Conservation (phyloP, 2,329 filamentous ascomycete species). For the Xylaria sp. region DNA sequence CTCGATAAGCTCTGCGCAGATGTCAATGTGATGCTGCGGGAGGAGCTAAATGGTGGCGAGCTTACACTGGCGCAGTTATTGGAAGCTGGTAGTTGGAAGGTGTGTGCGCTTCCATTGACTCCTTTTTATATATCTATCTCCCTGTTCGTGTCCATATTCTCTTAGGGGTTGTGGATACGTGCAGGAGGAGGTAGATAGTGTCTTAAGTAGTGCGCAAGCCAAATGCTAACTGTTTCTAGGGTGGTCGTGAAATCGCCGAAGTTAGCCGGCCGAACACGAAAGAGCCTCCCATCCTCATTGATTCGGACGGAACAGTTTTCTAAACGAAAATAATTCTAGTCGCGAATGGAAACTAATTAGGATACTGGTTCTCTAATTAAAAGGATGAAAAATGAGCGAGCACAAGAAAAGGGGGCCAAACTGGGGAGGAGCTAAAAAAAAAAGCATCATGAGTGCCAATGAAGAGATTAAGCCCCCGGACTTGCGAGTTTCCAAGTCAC, state of each 20-base stretch:
- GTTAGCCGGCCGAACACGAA: conserved; percentile 96
- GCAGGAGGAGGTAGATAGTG: not conserved
- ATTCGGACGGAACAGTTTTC: conserved; percentile 96
- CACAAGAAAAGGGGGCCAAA: not conserved
- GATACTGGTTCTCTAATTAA: not conserved
- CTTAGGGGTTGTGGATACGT: not conserved
- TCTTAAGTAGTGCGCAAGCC: not conserved
- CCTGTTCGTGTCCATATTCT: not conserved
- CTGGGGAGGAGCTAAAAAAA: not conserved
- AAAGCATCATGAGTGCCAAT: not conserved
- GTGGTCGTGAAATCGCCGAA: conserved; percentile 94
- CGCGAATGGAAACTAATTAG: not conserved
- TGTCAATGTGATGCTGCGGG: conserved; percentile 75
- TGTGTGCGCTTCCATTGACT: conserved; percentile 31
- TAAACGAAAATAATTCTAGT: conserved; percentile 55
- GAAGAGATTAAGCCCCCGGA: not conserved
- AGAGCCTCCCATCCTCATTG: conserved; percentile 94
- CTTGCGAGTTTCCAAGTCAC: conserved; percentile 15
- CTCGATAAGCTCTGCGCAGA: conserved; percentile 73
- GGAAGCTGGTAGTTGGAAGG: conserved; percentile 98
- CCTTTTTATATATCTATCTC: not conserved
- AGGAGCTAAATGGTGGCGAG: conserved; percentile 73
- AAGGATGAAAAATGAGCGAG: not conserved
- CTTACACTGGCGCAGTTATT: conserved; percentile 88
- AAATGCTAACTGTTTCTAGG: conserved; percentile 59